phyloP scores from a whole-genome alignment of 73 alveolate species.

The Paramecium biaurelia region DNA sequence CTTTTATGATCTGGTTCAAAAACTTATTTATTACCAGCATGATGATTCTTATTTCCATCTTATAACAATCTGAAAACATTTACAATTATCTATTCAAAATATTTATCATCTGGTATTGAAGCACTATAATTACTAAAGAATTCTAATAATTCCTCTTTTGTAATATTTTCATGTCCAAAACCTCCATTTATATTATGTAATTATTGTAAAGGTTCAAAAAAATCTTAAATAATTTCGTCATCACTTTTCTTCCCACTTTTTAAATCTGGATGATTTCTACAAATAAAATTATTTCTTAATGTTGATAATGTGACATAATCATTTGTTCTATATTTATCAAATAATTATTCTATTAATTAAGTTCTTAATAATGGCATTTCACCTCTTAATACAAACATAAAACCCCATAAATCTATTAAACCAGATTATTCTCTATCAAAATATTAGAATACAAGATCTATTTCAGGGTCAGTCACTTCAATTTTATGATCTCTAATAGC shows the following conservation, averaged over 20 bases:
- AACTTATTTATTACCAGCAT: slow-evolving; percentile 57
- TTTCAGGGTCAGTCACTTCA: slow-evolving; percentile 77
- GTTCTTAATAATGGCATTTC: slow-evolving; percentile 62
- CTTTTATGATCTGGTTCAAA: slow-evolving; percentile 65
- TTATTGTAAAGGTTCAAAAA: slow-evolving; percentile 55
- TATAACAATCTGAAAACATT: slow-evolving; percentile 12
- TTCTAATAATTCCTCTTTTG: slow-evolving; percentile 57
- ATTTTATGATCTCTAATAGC: slow-evolving; percentile 73
- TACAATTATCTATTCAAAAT: slow-evolving; percentile 47
- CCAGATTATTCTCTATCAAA: slow-evolving; percentile 87
- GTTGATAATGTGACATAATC: slow-evolving; percentile 84
- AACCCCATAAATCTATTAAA: slow-evolving; percentile 67
- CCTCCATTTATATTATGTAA: slow-evolving; percentile 59
- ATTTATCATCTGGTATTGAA: slow-evolving; percentile 49
- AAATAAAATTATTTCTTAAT: slow-evolving; percentile 80
- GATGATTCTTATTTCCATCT: slow-evolving; percentile 26
- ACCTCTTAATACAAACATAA: slow-evolving; percentile 67
- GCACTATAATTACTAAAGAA: slow-evolving; percentile 57
- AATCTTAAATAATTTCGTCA: slow-evolving; percentile 71
- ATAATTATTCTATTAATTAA: slow-evolving; percentile 68
- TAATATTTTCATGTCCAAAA: slow-evolving; percentile 15
- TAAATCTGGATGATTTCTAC: slow-evolving; percentile 88
- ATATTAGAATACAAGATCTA: slow-evolving; percentile 74
- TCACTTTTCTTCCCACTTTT: slow-evolving; percentile 76
- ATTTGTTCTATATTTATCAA: slow-evolving; percentile 74